Base-by-base conservation (phyloP, 2,329 filamentous ascomycete species). In the Xylaria sp. region DNA sequence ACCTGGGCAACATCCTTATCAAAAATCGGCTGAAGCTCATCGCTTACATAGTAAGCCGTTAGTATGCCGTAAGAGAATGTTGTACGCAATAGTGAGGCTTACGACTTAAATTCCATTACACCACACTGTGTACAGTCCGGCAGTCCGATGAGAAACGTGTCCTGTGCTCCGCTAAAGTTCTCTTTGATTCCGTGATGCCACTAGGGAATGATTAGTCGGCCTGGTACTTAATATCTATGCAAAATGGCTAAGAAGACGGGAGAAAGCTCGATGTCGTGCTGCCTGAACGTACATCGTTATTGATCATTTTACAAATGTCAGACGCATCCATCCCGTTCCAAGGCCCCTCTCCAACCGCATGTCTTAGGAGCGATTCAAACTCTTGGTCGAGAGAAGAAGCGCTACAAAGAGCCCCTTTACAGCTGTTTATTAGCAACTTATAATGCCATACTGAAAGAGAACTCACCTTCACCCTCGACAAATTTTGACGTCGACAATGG, bases 131-230 rank as follows among this genome's bases (percentile, higher is more conserved):
- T 35, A 1, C 37, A 43, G 6, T 14, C 37, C 0, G 64, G 64
- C 6, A 66, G 17, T 25, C 64, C 61, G 17, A 66, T 17, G 4
- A 40, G 53, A 12, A 52, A 66, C 6, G 19, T 12, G 4, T 33
- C 53, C 3, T 23, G 40, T 15, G 54, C 33, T 17, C 61, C 57
- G 9, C 57, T 19, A 31, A 64, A 67, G 7, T 55, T 17, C 7
- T 17, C 2, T 21, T 66, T 66, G 23, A 66, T 66, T 12, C 57
- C 61, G 23, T 66, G 61, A 49, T 66, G 53, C 64, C 64, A 66
- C 61, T 64, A 54, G 6, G 7, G 43, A 2, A 11, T 17, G 17
- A 17, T 54, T 4, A 59, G 43, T 40, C 14, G 15, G 6, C 15
- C 4, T 8, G 14, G 3, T 42, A 4, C 1, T n/a, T 2, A 37